Evolutionary conservation across 257 asterid species (phyloP), one percentile per base, ranked within the genome.

Genomic region (Nicotiana tabacum): DNA sequence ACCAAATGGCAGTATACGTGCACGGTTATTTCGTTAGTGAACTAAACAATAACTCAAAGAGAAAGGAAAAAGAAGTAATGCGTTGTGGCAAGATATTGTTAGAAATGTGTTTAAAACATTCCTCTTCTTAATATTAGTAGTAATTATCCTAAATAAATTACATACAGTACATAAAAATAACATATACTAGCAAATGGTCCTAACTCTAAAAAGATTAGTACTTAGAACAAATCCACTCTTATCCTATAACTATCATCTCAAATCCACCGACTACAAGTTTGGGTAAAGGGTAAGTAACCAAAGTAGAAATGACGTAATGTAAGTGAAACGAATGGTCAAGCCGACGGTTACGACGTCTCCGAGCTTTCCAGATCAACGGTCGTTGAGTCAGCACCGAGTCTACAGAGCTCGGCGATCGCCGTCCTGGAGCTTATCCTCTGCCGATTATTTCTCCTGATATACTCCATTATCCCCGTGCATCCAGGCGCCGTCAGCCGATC

Each of bases 281-380:
- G 39, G 18, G 13, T 48, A 74, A 48, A 74, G 62, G 62, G 80
- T 7, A 48, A 74, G 80, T 51, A 58, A 18, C 7, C 16, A 48
- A 51, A 70, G 58, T 43, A 51, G 43, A 74, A 76, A 29, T 33
- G 64, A 76, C 80, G 80, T 51, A 51, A 76, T 2, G 64, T 48
- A 56, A 72, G 12, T 21, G 33, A 64, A 30, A 66, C 51, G 4
- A 58, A 76, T 68, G 80, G 80, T 76, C 64, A 18, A 58, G 84
- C 90, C 30, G 37, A 84, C 82, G 90, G 89, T 84, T 81, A 83
- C 18, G 51, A 78, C 32, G 80, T 55, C 15, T 83, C 81, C 6
- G 78, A 77, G 43, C 24, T 79, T 72, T 77, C 83, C 55, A 82
- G 80, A 83, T 88, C 90, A 27, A 86, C 78, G 84, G 90, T 62